Conservation (phyloP, 768 basidiomycete genomes). For the Pleurotus sapidus region DNA sequence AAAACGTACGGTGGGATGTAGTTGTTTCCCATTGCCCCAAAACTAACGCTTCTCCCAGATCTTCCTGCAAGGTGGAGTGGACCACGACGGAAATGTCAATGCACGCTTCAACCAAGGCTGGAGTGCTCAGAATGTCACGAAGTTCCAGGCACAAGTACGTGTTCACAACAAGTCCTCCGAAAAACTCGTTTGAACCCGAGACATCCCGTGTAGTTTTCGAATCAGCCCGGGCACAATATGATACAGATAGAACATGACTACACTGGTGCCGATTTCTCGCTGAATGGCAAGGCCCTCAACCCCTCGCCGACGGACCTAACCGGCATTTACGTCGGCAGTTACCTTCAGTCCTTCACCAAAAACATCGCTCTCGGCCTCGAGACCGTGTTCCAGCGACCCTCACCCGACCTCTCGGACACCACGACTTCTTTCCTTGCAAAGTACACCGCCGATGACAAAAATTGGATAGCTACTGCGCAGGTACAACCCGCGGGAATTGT, state of each 20-base stretch:
- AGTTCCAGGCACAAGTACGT: conserved; percentile 83
- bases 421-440: conserved; percentile 80
- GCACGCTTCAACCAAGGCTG: conserved; percentile 90
- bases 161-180: not conserved
- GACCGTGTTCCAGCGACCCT: conserved; percentile 76
- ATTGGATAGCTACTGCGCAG: conserved; percentile 94
- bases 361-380: conserved; percentile 88
- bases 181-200: not conserved
- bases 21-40: conserved; percentile 15
- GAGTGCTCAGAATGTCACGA: conserved; percentile 73
- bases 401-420: conserved; percentile 67
- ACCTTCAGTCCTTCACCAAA: conserved; percentile 91
- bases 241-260: conserved; percentile 94
- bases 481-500: conserved; percentile 79
- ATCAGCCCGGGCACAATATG: conserved; percentile 82
- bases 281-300: conserved; percentile 89
- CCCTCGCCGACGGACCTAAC: conserved; percentile 84
- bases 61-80: conserved; percentile 91
- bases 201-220: conserved; percentile 56
- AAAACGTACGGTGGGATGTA: conserved; percentile 46
- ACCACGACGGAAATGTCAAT: conserved; percentile 89
- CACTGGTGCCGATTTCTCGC: conserved; percentile 79
- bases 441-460: conserved; percentile 65
- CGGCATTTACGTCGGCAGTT: conserved; percentile 89
- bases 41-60: conserved; percentile 45